Evolutionary conservation across 2,329 filamentous ascomycete genomes (phyloP).

Genomic region (Myriangium duriaei): DNA sequence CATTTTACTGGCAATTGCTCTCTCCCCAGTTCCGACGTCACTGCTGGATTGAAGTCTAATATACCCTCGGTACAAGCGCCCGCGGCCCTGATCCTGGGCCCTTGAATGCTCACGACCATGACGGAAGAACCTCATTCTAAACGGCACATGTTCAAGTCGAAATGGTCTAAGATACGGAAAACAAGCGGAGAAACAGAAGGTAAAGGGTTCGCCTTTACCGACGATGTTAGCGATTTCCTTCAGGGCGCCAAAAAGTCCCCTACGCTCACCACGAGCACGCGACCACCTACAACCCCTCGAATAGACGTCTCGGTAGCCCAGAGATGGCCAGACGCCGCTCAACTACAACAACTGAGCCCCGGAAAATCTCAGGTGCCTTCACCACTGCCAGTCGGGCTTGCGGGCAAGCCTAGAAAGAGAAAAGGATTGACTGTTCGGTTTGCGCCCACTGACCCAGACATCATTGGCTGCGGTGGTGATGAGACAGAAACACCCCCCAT

Average conservation of each 20-base stretch:
- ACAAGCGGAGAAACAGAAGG: conserved; percentile 18
- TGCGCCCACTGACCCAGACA: conserved; percentile 55
- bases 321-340: conserved; percentile 38
- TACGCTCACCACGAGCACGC: conserved; percentile 13
- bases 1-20: not conserved
- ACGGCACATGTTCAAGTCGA: conserved; percentile 9
- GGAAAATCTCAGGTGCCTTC: conserved; percentile 18
- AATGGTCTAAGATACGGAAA: conserved; percentile 18
- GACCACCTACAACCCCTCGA: conserved; percentile 25
- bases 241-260: conserved; percentile 38
- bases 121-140: conserved; percentile 5
- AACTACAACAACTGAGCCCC: conserved; percentile 21
- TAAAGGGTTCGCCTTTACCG: conserved; percentile 27
- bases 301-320: conserved; percentile 39
- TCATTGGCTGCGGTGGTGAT: conserved; percentile 88
- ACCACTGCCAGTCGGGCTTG: conserved; percentile 11
- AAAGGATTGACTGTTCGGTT: conserved; percentile 68
- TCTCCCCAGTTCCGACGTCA: too few relatives aligned
- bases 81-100: too few relatives aligned
- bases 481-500: conserved; percentile 61
- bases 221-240: conserved; percentile 46
- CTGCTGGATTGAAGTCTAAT: too few relatives aligned
- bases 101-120: conserved; percentile 6
- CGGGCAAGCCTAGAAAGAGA: conserved; percentile 33
- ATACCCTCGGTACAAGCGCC: too few relatives aligned